Evolutionary conservation across 1,139 yeast species (phyloP), one percentile per base, ranked within the genome.

Genomic region (Starmera stellimalicola): DNA sequence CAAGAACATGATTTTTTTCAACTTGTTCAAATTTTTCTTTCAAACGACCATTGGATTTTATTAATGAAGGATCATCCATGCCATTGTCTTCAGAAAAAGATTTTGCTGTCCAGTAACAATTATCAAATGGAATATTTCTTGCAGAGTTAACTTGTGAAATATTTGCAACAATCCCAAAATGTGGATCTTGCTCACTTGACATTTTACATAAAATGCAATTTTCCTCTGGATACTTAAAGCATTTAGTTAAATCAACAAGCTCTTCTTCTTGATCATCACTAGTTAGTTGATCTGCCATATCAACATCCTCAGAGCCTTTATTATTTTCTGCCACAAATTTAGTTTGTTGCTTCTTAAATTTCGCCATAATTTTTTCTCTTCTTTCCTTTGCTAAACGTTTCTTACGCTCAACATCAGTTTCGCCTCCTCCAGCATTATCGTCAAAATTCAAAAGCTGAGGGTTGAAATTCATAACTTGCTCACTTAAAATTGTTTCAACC

Each of bases 181-280:
- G 73, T 9, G 83, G 87, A 17, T 73, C 72, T 10, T 71, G 70
- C 17, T 70, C 73, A 3, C 77, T 69, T 0, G 87, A 79, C 73
- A 84, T 85, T 47, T 88, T 94, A 54, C 98, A 91, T 20, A 91
- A 65, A 27, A 88, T 79, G 52, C 98, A 91, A 40, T 77, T 81
- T 26, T 79, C 78, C 27, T 77, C 81, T 0, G 95, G 94, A 47
- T 73, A 85, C 26, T 61, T 61, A 7, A 65, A 69, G 8, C 31
- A 36, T 9, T 50, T 54, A 3, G 48, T 57, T 2, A 48, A 57
- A 18, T 41, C 58, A 55, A 34, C 60, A 6, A 8, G 7, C 12
- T 22, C 14, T 3, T 22, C 25, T 6, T n/a, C 3, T 22, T n/a
- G 11, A 14, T 22, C 8, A 22, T 22, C 25, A n/a, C n/a, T n/a